Evolutionary conservation across 139 green algal genomes (phyloP).

Genomic region (Dunaliella primolecta): DNA sequence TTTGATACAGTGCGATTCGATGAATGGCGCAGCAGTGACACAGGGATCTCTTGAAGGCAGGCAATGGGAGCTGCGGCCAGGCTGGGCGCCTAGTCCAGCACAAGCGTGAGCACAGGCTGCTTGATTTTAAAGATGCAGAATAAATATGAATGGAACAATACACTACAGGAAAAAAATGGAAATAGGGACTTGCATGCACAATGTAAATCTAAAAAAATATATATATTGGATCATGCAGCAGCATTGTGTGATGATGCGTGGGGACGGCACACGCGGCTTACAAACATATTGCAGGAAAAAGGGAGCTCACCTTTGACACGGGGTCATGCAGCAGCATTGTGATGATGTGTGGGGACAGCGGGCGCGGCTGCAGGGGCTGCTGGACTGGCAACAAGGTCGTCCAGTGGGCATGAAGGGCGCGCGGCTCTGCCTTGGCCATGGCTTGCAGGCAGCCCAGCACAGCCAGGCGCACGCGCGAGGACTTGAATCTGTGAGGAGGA

Average conservation of each 20-base stretch:
- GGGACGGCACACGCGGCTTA: neutral
- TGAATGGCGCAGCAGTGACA: too few species aligned
- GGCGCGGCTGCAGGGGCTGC: conserved; percentile 38
- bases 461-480: conserved; percentile 41
- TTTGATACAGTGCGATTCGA: too few species aligned
- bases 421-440: conserved; percentile 54
- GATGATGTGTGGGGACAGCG: conserved; percentile 40
- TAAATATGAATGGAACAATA: too few species aligned
- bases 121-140: too few species aligned
- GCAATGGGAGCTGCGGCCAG: conserved; percentile 49
- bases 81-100: conserved; percentile 53
- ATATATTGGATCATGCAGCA: too few species aligned
- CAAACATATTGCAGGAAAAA: neutral
- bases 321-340: conserved; percentile 65
- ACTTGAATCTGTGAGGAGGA: conserved; percentile 21
- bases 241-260: too few species aligned
- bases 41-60: conserved; percentile 56
- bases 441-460: conserved; percentile 51
- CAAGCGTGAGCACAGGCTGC: too few species aligned
- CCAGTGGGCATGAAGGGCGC: conserved; percentile 60
- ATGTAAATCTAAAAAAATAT: too few species aligned
- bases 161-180: too few species aligned
- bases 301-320: conserved; percentile 34
- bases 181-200: too few species aligned
- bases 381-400: conserved; percentile 51